Evolutionary conservation across 352 stramenopile species (phyloP), one percentile per base, ranked within the genome.

Genomic region (Globisporangium canariense): DNA sequence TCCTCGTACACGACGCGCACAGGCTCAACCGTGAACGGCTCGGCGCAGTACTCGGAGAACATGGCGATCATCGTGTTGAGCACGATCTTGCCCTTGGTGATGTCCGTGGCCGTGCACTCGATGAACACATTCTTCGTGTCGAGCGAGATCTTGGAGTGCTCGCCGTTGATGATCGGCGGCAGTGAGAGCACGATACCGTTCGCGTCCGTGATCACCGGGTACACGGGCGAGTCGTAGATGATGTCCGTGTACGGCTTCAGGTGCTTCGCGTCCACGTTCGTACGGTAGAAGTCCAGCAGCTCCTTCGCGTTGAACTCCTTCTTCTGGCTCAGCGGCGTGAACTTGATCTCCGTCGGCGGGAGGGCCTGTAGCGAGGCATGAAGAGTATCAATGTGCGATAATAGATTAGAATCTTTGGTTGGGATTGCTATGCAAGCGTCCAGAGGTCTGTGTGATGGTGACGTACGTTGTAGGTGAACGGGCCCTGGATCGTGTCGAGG

Each of bases 31-130:
- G 82, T 95, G 81, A 99, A 99, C 22, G 97, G 97, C 52, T 83
- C 74, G n/a, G 85, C 85, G 69, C 96, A 98, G 78, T 99, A 99
- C 78, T 99, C 91, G 28, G 93, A 98, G 77, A 99, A 99, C 97
- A 99, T 99, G 55, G 97, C 92, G 49, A 99, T 96, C 57, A 99
- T 89, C 46, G 97, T 99, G 83, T 99, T 99, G 34, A 99, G 86
- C 47, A 99, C 98, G 67, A 99, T 96, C 74, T 99, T 99, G 40
- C 94, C 97, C 87, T 99, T 99, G 61, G 97, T 99, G 60, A 99
- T 86, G 78, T 99, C 98, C 34, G 98, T 99, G 16, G 95, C 98
- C 58, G 98, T 99, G 81, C 97, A 99, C 77, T 99, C 98, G 63
- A 99, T 99, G 67, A 99, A 98, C 30, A 99, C 97, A 76, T 99